phyloP scores from a whole-genome alignment of 805 yeast species.

The Deakozyma indianensis region DNA sequence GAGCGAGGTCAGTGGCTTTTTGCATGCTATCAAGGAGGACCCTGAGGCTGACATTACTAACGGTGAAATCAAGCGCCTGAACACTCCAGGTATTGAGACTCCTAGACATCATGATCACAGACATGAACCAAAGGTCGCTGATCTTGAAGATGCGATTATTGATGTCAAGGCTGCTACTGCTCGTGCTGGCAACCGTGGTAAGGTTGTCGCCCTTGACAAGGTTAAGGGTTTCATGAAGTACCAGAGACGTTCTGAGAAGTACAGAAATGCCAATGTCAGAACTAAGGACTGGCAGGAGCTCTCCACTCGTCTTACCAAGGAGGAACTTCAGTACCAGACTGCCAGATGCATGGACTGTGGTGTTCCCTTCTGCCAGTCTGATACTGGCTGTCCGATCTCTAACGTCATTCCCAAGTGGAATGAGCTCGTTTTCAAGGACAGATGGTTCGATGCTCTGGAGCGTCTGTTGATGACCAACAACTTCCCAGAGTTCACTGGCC shows the following conservation, averaged over 20 bases:
- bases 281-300: slow-evolving; percentile 88
- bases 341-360: slow-evolving; percentile 99
- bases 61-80: slow-evolving; percentile 56
- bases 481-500: slow-evolving; percentile 96
- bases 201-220: slow-evolving; percentile 54
- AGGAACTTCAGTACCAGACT: slow-evolving; percentile 79
- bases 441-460: slow-evolving; percentile 89
- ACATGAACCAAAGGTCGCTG: slow-evolving; percentile 72
- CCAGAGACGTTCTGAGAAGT: slow-evolving; percentile 74
- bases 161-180: slow-evolving; percentile 42
- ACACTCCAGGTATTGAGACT: slow-evolving; percentile 7
- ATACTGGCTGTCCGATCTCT: slow-evolving; percentile 95
- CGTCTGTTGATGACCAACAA: slow-evolving; percentile 90
- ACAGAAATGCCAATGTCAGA: slow-evolving; percentile 64
- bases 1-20: slow-evolving; percentile 44
- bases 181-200: slow-evolving; percentile 35
- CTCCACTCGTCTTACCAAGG: slow-evolving; percentile 64
- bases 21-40: slow-evolving; percentile 59
- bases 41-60: slow-evolving; percentile 79
- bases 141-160: slow-evolving; percentile 75
- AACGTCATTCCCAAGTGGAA: slow-evolving; percentile 97
- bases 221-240: slow-evolving; percentile 88
- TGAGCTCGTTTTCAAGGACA: slow-evolving; percentile 85
- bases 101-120: slow-evolving; percentile 14
- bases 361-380: slow-evolving; percentile 96